phyloP scores from a whole-genome alignment of 352 stramenopile genomes.

The Phytophthora pisi region DNA sequence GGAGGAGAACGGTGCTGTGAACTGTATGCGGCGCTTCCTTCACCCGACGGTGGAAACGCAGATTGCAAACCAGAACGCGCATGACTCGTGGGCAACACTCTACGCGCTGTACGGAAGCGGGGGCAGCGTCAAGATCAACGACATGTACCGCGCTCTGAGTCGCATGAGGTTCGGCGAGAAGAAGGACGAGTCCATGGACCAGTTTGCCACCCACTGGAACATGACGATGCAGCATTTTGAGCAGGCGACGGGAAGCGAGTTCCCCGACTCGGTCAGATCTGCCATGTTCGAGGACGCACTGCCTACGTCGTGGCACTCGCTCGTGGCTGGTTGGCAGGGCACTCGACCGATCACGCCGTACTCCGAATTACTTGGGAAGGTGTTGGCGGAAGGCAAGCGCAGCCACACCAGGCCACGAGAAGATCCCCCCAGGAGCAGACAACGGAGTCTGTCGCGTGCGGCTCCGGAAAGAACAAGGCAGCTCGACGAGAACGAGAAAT shows the following conservation, averaged over 20 bases:
- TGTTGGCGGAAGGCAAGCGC: slow-evolving; percentile 2
- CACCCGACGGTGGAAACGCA: not conserved
- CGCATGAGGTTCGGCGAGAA: slow-evolving; percentile 33
- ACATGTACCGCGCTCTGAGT: slow-evolving; percentile 30
- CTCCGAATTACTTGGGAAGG: slow-evolving; percentile 26
- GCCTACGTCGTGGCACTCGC: slow-evolving; percentile 17
- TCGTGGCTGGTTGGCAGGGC: slow-evolving; percentile 23
- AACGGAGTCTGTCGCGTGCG: not conserved
- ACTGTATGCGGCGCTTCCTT: not conserved
- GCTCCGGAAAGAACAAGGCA: not conserved
- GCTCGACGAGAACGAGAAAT: not conserved
- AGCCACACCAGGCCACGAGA: not conserved
- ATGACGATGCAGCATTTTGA: slow-evolving; percentile 31
- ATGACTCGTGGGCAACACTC: slow-evolving; percentile 33
- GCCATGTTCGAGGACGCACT: slow-evolving; percentile 28
- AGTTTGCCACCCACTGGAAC: slow-evolving; percentile 28
- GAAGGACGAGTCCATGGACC: slow-evolving; percentile 13
- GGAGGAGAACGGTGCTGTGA: not conserved
- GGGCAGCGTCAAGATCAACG: slow-evolving; percentile 12
- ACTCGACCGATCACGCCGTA: slow-evolving; percentile 26
- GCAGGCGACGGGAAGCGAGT: slow-evolving; percentile 13
- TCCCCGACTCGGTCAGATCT: slow-evolving; percentile 26
- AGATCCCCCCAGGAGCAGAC: not conserved
- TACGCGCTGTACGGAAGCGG: slow-evolving; percentile 21
- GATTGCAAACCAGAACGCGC: slow-evolving; percentile 33